These are phyloP conservation scores for Lachnellula occidentalis DNA, from an alignment of 2,329 filamentous ascomycete genomes.

Conservation along the genomic window DNA sequence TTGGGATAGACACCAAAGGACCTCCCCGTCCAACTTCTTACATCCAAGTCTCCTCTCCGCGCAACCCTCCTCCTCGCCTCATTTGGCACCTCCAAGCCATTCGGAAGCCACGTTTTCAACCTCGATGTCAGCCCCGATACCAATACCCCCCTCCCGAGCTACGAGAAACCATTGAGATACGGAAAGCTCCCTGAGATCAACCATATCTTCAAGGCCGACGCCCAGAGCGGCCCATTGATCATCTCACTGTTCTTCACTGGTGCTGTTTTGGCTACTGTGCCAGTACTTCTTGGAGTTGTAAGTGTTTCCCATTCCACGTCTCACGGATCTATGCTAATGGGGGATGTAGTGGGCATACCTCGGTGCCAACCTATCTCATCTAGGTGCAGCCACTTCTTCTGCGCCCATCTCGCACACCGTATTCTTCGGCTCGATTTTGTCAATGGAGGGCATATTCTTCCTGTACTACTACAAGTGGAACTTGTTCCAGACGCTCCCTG, in stretches of 20 bases:
- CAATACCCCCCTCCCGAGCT: slow-evolving; percentile 51
- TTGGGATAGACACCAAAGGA: slow-evolving; percentile 72
- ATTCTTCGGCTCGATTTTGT: slow-evolving; percentile 82
- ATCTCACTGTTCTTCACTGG: slow-evolving; percentile 74
- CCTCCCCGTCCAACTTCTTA: slow-evolving; percentile 76
- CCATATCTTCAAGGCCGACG: slow-evolving; percentile 80
- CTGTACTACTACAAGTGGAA: slow-evolving; percentile 92
- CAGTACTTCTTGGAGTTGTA: slow-evolving; percentile 66
- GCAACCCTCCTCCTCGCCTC: slow-evolving; percentile 83
- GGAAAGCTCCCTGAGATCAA: slow-evolving; percentile 78
- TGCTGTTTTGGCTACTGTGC: slow-evolving; percentile 68
- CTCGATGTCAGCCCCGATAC: slow-evolving; percentile 61
- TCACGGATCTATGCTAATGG: slow-evolving; percentile 16
- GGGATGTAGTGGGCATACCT: slow-evolving; percentile 65
- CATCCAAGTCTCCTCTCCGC: slow-evolving; percentile 59
- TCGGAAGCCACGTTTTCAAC: slow-evolving; percentile 67
- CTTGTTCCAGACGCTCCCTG: slow-evolving; percentile 81
- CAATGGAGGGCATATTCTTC: slow-evolving; percentile 89
- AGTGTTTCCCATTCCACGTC: slow-evolving; percentile 31
- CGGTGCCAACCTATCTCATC: slow-evolving; percentile 77
- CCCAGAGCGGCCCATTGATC: slow-evolving; percentile 72
- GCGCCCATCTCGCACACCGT: slow-evolving; percentile 76
- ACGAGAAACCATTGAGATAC: slow-evolving; percentile 72
- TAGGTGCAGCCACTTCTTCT: slow-evolving; percentile 65
- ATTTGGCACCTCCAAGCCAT: slow-evolving; percentile 68